Percentiles rank a stretch among this genome's conserved stretches.
These are phyloP conservation scores for Carex pumila DNA, from an alignment of 176 grass and related monocot genomes.

Conservation along the genomic window DNA sequence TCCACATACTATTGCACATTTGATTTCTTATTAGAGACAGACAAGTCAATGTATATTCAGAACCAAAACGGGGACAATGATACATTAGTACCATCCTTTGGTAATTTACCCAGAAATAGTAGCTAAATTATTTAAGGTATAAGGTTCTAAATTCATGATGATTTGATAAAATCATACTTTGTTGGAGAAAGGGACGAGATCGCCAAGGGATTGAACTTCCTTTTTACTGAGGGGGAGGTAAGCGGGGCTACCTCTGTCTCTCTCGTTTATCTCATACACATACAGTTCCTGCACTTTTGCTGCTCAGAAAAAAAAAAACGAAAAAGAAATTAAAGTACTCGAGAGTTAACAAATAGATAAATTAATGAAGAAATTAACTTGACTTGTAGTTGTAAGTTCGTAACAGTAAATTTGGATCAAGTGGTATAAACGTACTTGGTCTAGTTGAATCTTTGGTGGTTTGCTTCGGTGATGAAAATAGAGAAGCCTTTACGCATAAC, in stretches of 20 bases:
- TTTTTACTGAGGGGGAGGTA: slow-evolving; percentile 62
- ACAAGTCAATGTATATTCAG: neutral
- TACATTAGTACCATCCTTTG: neutral
- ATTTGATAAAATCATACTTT: slow-evolving; percentile 32
- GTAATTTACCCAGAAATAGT: neutral
- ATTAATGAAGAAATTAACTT: slow-evolving; percentile 10
- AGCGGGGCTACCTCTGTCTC: slow-evolving; percentile 60
- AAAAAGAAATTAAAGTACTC: neutral
- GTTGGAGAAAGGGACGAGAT: slow-evolving; percentile 87
- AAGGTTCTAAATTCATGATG: neutral
- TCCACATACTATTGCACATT: neutral
- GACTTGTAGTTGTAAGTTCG: neutral
- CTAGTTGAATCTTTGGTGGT: slow-evolving; percentile 21
- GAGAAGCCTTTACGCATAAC: slow-evolving; percentile 12
- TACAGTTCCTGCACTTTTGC: slow-evolving; percentile 64
- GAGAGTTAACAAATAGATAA: neutral
- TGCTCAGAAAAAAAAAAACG: neutral
- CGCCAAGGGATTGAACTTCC: slow-evolving; percentile 72
- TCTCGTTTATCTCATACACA: slow-evolving; percentile 85
- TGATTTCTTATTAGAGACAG: neutral
- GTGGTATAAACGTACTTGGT: slow-evolving; percentile 6
- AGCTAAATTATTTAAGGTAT: neutral
- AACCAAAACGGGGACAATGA: neutral
- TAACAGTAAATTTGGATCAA: neutral
- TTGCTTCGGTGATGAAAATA: slow-evolving; percentile 19